Evolutionary conservation across 129 eudicot genomes (phyloP).

Genomic region (Erigeron canadensis): DNA sequence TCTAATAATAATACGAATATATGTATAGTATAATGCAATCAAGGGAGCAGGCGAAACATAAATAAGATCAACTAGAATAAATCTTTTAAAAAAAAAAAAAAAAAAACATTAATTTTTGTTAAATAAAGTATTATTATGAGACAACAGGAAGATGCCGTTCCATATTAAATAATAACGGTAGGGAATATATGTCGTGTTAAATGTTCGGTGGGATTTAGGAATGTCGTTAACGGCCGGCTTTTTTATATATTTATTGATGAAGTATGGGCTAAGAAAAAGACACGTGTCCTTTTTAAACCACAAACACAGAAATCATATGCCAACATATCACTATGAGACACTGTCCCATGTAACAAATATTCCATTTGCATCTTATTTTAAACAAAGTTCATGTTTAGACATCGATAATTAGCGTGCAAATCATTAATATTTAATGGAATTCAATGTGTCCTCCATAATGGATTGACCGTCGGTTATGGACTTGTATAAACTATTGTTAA

Average conservation of each 20-base stretch:
- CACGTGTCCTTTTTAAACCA: conserved; percentile 30
- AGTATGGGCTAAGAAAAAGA: background rate
- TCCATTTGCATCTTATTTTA: conserved; percentile 2
- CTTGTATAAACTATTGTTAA: background rate
- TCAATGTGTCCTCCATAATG: conserved; percentile 21
- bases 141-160: conserved; percentile 36
- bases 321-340: conserved; percentile 27
- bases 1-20: background rate
- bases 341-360: background rate
- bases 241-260: background rate
- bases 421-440: background rate
- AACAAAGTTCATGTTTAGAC: background rate
- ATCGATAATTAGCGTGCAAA: background rate
- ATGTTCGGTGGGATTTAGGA: conserved; percentile 38
- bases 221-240: conserved; percentile 38
- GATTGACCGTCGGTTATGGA: conserved; percentile 14
- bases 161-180: conserved; percentile 17
- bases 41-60: conserved; percentile 28
- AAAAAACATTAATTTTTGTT: background rate
- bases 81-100: too few species aligned
- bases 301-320: conserved; percentile 23
- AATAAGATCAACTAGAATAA: background rate
- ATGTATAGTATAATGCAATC: background rate
- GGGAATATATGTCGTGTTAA: conserved; percentile 35
- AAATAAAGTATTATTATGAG: background rate